Evolutionary conservation across 805 yeast genomes (phyloP).

Genomic region (Myxozyma sirexii): DNA sequence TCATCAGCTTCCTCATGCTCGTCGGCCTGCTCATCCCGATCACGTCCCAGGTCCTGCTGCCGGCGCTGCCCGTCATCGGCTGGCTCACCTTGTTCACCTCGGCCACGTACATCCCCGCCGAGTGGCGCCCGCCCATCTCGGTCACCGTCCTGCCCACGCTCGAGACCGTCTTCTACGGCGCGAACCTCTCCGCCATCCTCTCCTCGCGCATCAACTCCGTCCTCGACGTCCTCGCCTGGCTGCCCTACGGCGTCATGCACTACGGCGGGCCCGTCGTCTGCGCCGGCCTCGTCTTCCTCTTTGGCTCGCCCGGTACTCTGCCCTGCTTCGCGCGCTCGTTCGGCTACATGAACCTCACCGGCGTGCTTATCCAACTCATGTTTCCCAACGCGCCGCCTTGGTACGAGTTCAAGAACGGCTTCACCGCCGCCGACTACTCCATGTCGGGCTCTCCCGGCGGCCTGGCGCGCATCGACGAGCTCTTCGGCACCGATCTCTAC

Average conservation of each 20-base stretch:
- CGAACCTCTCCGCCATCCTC: slow-evolving; percentile 75
- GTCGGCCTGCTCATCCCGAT: slow-evolving; percentile 65
- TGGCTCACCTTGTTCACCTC: slow-evolving; percentile 86
- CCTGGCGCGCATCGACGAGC: slow-evolving; percentile 76
- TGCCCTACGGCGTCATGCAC: slow-evolving; percentile 91
- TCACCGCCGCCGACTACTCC: slow-evolving; percentile 84
- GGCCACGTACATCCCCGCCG: slow-evolving; percentile 61
- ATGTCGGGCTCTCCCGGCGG: slow-evolving; percentile 98
- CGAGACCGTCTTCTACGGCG: slow-evolving; percentile 91
- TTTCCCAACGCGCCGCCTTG: slow-evolving; percentile 99
- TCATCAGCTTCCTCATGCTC: slow-evolving; percentile 56
- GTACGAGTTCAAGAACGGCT: slow-evolving; percentile 78
- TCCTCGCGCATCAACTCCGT: slow-evolving; percentile 68
- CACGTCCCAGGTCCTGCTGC: slow-evolving; percentile 79
- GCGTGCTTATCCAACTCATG: slow-evolving; percentile 77
- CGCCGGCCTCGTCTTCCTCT: slow-evolving; percentile 73
- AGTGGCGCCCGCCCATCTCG: slow-evolving; percentile 82
- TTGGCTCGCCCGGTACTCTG: slow-evolving; percentile 88
- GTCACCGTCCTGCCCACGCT: slow-evolving; percentile 88
- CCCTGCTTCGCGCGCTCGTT: slow-evolving; percentile 89
- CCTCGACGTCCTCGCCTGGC: slow-evolving; percentile 87
- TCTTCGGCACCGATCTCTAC: slow-evolving; percentile 80
- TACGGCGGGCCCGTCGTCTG: slow-evolving; percentile 86
- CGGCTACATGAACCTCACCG: slow-evolving; percentile 90
- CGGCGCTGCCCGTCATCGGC: slow-evolving; percentile 78